Conservation (phyloP, 2,329 filamentous ascomycete species). For the Basipetospora sp. region DNA sequence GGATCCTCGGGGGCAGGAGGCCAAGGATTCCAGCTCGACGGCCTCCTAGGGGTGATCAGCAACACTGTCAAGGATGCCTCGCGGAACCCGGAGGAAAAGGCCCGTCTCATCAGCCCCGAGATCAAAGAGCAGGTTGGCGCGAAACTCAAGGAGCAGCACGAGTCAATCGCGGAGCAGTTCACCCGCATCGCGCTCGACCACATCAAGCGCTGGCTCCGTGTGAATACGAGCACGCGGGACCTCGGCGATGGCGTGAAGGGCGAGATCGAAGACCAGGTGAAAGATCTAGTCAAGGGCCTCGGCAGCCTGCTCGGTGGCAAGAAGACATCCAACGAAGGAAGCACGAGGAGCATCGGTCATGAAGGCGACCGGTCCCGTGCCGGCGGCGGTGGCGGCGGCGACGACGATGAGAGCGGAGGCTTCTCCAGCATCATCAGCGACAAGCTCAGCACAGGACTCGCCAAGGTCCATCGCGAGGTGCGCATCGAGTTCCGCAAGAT, state of each 20-base stretch:
- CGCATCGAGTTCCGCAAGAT: conserved; percentile 31
- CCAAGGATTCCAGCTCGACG: conserved; percentile 25
- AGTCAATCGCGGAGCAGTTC: conserved; percentile 29
- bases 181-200: conserved; percentile 30
- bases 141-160: conserved; percentile 27
- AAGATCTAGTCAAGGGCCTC: conserved; percentile 28
- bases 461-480: conserved; percentile 28
- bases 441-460: conserved; percentile 30
- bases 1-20: conserved; percentile 12
- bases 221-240: conserved; percentile 26
- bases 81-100: conserved; percentile 31
- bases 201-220: conserved; percentile 30
- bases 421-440: conserved; percentile 32
- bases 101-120: conserved; percentile 29
- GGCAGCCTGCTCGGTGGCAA: conserved; percentile 26
- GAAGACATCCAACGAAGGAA: conserved; percentile 17
- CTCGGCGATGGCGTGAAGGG: conserved; percentile 28
- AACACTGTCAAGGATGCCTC: conserved; percentile 28
- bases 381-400: conserved; percentile 13
- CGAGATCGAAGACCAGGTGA: conserved; percentile 29
- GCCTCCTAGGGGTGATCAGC: conserved; percentile 27
- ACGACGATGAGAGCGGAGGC: too few species aligned
- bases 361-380: conserved; percentile 12
- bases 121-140: conserved; percentile 29
- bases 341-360: conserved; percentile 18